Conservation (phyloP, 2,329 filamentous ascomycete genomes). For the Colletotrichum limetticola region DNA sequence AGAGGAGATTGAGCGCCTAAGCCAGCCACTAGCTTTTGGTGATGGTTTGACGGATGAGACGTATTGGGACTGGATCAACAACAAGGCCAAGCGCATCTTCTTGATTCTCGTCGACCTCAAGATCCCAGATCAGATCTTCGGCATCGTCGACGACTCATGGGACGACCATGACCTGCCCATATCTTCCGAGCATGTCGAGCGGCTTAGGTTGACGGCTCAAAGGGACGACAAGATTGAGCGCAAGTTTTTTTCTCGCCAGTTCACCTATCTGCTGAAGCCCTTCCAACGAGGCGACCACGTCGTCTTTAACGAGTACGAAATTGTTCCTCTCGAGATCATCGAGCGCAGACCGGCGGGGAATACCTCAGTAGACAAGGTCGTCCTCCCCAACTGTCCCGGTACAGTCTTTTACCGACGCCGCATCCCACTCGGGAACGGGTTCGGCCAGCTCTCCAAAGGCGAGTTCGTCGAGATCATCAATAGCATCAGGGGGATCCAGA, state of each 20-base stretch:
- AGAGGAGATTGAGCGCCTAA: conserved; percentile 70
- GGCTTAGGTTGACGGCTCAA: conserved; percentile 68
- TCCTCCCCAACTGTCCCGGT: conserved; percentile 70
- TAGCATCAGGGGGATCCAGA: conserved; percentile 66
- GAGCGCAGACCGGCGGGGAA: conserved; percentile 63
- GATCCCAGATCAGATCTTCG: conserved; percentile 79
- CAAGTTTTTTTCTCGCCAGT: conserved; percentile 78
- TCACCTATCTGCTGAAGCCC: conserved; percentile 74
- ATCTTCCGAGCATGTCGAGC: conserved; percentile 71
- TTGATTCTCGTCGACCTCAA: conserved; percentile 77
- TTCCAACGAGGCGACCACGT: conserved; percentile 70
- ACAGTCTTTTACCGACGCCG: conserved; percentile 67
- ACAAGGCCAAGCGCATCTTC: conserved; percentile 76
- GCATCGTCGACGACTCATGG: conserved; percentile 80
- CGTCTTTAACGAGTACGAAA: conserved; percentile 73
- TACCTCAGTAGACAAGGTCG: conserved; percentile 65
- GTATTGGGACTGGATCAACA: conserved; percentile 82
- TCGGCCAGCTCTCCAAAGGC: conserved; percentile 57
- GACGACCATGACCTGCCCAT: conserved; percentile 81
- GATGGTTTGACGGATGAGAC: conserved; percentile 77
- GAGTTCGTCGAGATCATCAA: conserved; percentile 72
- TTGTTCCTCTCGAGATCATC: conserved; percentile 75
- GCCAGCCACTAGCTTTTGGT: conserved; percentile 73
- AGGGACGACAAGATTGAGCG: conserved; percentile 72
- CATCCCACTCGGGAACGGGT: conserved; percentile 60